Evolutionary conservation across 345 rosid genomes (phyloP).

Genomic region (Eucalyptus polyanthemos): DNA sequence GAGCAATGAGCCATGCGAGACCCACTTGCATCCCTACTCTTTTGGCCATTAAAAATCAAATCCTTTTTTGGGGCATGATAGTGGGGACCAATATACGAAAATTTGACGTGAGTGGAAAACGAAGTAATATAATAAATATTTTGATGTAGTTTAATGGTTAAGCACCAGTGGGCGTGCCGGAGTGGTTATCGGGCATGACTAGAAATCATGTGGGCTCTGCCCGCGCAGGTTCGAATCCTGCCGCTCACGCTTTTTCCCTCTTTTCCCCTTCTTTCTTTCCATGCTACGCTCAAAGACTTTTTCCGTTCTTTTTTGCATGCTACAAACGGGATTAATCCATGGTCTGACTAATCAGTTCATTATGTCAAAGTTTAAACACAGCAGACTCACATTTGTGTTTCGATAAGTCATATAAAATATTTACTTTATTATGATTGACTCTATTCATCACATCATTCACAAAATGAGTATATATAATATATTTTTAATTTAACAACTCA

Average conservation of each 20-base stretch:
- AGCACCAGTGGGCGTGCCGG: conserved; percentile 49
- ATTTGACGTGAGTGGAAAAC: not conserved
- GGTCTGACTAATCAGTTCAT: not conserved
- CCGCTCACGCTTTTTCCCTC: conserved; percentile 21
- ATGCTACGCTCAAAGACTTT: not conserved
- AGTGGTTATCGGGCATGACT: conserved; percentile 98
- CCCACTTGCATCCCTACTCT: not conserved
- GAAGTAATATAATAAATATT: fast-evolving
- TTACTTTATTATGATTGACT: not conserved
- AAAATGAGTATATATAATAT: fast-evolving
- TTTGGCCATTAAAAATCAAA: not conserved
- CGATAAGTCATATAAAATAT: not conserved
- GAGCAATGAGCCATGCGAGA: not conserved
- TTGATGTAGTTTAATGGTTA: fast-evolving
- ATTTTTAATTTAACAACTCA: fast-evolving
- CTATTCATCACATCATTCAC: not conserved
- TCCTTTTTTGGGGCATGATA: not conserved
- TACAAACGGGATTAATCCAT: not conserved
- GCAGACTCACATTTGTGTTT: not conserved
- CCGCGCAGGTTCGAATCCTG: conserved; percentile 91
- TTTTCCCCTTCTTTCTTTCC: not conserved
- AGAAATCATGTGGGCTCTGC: conserved; percentile 96
- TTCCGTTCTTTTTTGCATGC: not conserved
- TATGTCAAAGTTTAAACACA: not conserved
- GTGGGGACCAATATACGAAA: fast-evolving